Conservation (phyloP, 371 early-diverging fungal genomes). For the Syncephalastrum sp. region DNA sequence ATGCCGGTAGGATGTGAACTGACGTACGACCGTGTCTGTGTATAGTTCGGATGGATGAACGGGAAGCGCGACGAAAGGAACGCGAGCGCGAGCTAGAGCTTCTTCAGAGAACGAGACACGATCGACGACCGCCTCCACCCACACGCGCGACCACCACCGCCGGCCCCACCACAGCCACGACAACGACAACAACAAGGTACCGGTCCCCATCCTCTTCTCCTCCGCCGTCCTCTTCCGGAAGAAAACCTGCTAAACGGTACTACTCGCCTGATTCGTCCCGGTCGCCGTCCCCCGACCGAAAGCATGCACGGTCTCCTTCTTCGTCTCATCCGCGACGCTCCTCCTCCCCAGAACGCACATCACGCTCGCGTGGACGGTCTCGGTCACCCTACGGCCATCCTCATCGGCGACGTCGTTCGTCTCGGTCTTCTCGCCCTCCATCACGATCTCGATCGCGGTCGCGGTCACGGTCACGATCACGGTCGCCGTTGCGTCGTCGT, state of each 20-base stretch:
- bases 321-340: neutral
- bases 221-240: neutral
- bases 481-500: neutral
- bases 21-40: neutral
- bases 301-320: constrained; percentile 3
- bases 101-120: constrained; percentile 17
- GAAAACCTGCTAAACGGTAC: constrained; percentile 9
- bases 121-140: constrained; percentile 21
- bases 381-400: neutral
- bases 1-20: no score
- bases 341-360: neutral
- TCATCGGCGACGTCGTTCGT: neutral
- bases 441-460: neutral
- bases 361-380: neutral
- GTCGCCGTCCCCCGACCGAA: constrained; percentile 12
- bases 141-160: constrained; percentile 6
- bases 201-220: constrained; percentile 14
- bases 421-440: neutral
- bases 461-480: neutral
- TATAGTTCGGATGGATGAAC: constrained; percentile 36
- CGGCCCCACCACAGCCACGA: neutral
- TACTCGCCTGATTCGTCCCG: constrained; percentile 16
- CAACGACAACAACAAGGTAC: constrained; percentile 3
- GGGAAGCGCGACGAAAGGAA: constrained; percentile 25
- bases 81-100: constrained; percentile 31